Evolutionary conservation across 176 grass and related monocot species (phyloP).

Genomic region (Oryza officinalis): DNA sequence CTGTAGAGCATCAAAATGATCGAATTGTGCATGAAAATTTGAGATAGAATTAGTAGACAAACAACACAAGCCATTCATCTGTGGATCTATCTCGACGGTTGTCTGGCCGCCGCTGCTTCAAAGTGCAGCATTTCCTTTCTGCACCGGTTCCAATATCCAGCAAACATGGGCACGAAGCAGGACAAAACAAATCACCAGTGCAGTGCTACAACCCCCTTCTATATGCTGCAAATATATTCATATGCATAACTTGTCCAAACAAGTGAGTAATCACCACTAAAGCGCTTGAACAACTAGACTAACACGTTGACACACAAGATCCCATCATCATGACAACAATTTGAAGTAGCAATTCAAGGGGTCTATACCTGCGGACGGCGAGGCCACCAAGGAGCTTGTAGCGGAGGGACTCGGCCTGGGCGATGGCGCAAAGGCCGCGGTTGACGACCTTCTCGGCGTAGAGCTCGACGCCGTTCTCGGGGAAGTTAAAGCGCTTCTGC

Average conservation of each 20-base stretch:
- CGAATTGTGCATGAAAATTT: constrained; percentile 36
- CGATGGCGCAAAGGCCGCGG: constrained; percentile 79
- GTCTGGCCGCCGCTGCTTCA: constrained; percentile 62
- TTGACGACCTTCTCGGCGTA: constrained; percentile 83
- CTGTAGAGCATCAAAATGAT: too few relatives aligned
- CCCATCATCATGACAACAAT: background rate
- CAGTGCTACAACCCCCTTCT: background rate
- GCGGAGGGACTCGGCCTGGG: constrained; percentile 76
- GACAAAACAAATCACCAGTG: constrained; percentile 35
- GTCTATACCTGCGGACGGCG: constrained; percentile 72
- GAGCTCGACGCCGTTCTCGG: constrained; percentile 72
- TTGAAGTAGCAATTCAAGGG: too few relatives aligned
- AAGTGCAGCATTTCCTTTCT: constrained; percentile 50
- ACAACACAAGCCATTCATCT: constrained; percentile 46
- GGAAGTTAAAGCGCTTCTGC: constrained; percentile 86
- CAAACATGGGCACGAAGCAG: constrained; percentile 32
- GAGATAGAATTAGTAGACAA: constrained; percentile 86
- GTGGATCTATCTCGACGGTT: constrained; percentile 86
- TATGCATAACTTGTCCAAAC: background rate
- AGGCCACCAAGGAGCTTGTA: constrained; percentile 89
- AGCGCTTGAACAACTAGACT: background rate
- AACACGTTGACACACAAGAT: background rate
- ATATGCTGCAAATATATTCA: background rate
- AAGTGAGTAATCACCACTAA: background rate
- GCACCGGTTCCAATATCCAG: constrained; percentile 51